Evolutionary conservation across 345 rosid species (phyloP).

Genomic region (Pugionium cornutum): DNA sequence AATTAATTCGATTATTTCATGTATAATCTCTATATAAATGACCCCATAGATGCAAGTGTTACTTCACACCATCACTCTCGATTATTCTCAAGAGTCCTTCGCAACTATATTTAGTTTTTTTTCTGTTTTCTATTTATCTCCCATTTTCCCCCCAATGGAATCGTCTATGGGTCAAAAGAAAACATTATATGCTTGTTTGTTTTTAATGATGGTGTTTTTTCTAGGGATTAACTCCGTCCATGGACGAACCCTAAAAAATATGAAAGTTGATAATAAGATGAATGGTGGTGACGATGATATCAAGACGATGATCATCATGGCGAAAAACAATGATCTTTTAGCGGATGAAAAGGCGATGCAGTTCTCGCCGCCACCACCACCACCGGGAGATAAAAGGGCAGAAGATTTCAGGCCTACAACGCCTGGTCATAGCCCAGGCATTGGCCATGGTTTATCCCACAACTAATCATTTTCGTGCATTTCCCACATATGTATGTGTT

Average conservation of each 20-base stretch:
- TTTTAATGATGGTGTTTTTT: constrained; percentile 42
- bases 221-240: constrained; percentile 36
- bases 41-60: too few relatives aligned
- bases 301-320: constrained; percentile 17
- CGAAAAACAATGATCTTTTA: background rate
- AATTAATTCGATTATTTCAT: too few relatives aligned
- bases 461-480: constrained; percentile 22
- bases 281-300: constrained; percentile 4
- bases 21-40: too few relatives aligned
- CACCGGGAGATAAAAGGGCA: constrained; percentile 33
- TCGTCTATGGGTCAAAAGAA: constrained; percentile 51
- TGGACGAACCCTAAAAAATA: constrained; percentile 44
- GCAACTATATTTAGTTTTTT: constrained; percentile 12
- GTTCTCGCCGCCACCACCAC: constrained; percentile 15
- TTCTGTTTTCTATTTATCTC: constrained; percentile 24
- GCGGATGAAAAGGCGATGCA: constrained; percentile 11
- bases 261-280: constrained; percentile 19
- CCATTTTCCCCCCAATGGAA: constrained; percentile 25
- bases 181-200: constrained; percentile 30
- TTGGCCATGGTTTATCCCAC: constrained; percentile 47
- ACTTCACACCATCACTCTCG: too few relatives aligned
- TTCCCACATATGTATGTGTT: constrained; percentile 22
- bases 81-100: too few relatives aligned
- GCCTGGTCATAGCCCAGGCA: constrained; percentile 70
- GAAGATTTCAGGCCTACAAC: constrained; percentile 65